These are phyloP conservation scores for Phaeoacremonium minimum DNA, from an alignment of 2,329 filamentous ascomycete genomes.

Conservation along the genomic window DNA sequence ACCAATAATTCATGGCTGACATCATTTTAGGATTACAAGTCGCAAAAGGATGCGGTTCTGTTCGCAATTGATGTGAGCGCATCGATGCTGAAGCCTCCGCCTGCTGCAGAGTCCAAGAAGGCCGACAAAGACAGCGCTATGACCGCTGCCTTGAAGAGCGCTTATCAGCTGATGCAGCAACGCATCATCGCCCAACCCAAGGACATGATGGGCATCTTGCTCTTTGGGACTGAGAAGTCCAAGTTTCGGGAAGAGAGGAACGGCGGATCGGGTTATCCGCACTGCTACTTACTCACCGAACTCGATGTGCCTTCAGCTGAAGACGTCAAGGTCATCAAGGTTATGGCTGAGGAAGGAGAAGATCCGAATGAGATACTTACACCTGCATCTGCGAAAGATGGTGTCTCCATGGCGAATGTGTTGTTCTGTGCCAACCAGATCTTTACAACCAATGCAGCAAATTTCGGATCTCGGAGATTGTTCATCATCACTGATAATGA, in stretches of 20 bases:
- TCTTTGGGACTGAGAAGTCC: conserved; percentile 86
- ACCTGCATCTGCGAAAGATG: conserved; percentile 64
- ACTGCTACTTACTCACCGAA: conserved; percentile 89
- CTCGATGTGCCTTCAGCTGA: conserved; percentile 82
- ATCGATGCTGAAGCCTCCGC: conserved; percentile 74
- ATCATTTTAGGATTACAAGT: conserved; percentile 69
- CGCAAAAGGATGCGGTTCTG: conserved; percentile 94
- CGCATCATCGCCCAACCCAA: conserved; percentile 95
- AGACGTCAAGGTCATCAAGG: conserved; percentile 77
- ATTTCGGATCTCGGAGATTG: conserved; percentile 87
- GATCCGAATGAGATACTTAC: conserved; percentile 64
- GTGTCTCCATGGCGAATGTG: conserved; percentile 79
- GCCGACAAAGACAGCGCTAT: conserved; percentile 73
- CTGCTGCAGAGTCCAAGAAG: conserved; percentile 65
- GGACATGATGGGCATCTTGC: conserved; percentile 93
- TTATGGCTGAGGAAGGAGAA: conserved; percentile 73
- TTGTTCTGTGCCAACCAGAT: conserved; percentile 95
- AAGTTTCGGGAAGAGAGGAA: conserved; percentile 69
- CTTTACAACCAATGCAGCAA: conserved; percentile 90
- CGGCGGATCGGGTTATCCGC: conserved; percentile 66
- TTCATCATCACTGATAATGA: conserved; percentile 97
- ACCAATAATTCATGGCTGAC: too few species aligned
- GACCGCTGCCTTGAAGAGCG: conserved; percentile 84
- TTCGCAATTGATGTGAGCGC: conserved; percentile 90
- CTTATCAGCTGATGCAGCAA: conserved; percentile 94